Conservation (phyloP, 306 rosid species). For the Canavalia ensiformis region DNA sequence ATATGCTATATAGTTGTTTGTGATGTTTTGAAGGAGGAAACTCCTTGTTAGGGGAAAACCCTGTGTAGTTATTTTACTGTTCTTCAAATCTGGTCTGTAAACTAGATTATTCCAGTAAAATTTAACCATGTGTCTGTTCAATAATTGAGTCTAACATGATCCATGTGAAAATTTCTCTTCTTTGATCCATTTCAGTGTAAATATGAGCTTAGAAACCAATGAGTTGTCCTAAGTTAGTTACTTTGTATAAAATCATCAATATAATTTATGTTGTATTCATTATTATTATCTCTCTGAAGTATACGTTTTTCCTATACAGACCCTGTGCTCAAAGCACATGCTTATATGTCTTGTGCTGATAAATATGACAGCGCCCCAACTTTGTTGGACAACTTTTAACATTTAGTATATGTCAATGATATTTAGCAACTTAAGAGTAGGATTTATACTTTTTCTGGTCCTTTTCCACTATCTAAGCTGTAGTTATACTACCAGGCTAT, state of each 20-base stretch:
- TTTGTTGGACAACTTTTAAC: neutral
- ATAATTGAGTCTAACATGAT: neutral
- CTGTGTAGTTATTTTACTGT: too few species aligned
- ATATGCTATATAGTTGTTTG: too few species aligned
- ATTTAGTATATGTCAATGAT: conserved; percentile 23
- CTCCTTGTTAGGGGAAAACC: too few species aligned
- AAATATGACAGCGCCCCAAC: neutral
- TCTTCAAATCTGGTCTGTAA: too few species aligned
- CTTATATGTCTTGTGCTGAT: conserved; percentile 16
- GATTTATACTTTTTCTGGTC: conserved; percentile 21
- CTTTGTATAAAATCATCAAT: conserved; percentile 2
- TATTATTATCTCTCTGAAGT: neutral
- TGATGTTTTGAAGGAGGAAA: too few species aligned
- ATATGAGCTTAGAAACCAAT: conserved; percentile 16
- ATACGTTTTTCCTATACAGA: conserved; percentile 8
- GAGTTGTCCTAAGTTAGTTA: conserved; percentile 6
- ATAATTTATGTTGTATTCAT: conserved; percentile 32
- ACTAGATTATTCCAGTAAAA: too few species aligned
- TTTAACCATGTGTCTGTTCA: too few species aligned
- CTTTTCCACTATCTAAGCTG: neutral
- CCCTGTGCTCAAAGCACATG: conserved; percentile 22
- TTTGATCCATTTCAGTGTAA: conserved; percentile 9
- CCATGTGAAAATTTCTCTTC: conserved; percentile 1
- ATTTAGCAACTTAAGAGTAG: conserved; percentile 31
- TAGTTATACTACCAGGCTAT: neutral